phyloP scores from a whole-genome alignment of 2,329 filamentous ascomycete species.

The Tolypocladium pustulatum region DNA sequence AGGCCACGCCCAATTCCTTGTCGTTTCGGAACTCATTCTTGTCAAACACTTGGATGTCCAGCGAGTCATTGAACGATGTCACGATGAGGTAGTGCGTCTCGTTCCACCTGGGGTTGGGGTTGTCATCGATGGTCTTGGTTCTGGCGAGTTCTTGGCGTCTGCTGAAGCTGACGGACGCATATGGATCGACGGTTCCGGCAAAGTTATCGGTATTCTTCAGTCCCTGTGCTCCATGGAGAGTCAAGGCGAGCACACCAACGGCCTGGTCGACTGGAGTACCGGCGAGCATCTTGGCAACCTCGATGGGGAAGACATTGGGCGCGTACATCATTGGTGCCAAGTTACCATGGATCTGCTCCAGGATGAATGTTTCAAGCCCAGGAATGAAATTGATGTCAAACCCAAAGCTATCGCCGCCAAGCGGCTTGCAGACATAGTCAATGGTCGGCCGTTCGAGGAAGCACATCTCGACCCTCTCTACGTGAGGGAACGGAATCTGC shows the following conservation, averaged over 20 bases:
- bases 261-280: constrained; percentile 91
- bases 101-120: constrained; percentile 82
- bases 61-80: constrained; percentile 76
- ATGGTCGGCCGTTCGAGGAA: constrained; percentile 84
- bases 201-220: constrained; percentile 96
- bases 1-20: constrained; percentile 82
- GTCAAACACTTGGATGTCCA: constrained; percentile 80
- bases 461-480: constrained; percentile 89
- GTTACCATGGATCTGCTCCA: constrained; percentile 91
- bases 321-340: constrained; percentile 96
- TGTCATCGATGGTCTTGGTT: constrained; percentile 82
- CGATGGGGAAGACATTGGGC: constrained; percentile 95
- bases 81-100: constrained; percentile 95
- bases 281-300: constrained; percentile 95
- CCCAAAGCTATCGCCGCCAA: constrained; percentile 88
- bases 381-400: constrained; percentile 99
- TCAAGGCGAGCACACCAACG: constrained; percentile 85
- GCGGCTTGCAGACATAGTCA: constrained; percentile 95
- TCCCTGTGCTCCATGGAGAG: constrained; percentile 80
- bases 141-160: constrained; percentile 69
- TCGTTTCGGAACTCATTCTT: constrained; percentile 96
- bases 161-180: constrained; percentile 76
- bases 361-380: constrained; percentile 84
- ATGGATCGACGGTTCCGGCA: constrained; percentile 83
- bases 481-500: constrained; percentile 88